These are phyloP conservation scores for Kodamaea jinghongensis DNA, from an alignment of 805 yeast species.

Conservation along the genomic window DNA sequence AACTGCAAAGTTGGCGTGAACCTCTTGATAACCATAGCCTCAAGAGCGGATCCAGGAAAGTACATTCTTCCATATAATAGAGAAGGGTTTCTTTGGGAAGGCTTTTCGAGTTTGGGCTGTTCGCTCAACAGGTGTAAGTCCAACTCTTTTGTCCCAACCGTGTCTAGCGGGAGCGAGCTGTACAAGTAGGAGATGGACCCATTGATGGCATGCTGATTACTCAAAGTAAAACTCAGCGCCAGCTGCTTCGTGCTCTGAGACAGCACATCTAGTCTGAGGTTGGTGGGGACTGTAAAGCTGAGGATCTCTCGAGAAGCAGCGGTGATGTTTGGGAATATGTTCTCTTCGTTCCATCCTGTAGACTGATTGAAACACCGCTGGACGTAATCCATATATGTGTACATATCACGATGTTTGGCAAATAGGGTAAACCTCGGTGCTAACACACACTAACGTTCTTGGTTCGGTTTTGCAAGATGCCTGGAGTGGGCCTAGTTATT, in stretches of 20 bases:
- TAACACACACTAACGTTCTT: too few relatives aligned
- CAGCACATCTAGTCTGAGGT: slow-evolving; percentile 62
- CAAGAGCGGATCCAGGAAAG: slow-evolving; percentile 82
- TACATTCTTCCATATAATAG: slow-evolving; percentile 83
- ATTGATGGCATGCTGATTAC: slow-evolving; percentile 60
- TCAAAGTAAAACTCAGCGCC: slow-evolving; percentile 69
- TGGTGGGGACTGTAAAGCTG: slow-evolving; percentile 71
- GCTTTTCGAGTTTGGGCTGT: too few relatives aligned
- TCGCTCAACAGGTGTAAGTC: slow-evolving; percentile 49
- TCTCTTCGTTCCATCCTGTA: slow-evolving; percentile 78
- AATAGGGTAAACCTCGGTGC: too few relatives aligned
- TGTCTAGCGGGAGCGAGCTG: slow-evolving; percentile 57
- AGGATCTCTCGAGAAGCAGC: slow-evolving; percentile 69
- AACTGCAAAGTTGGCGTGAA: slow-evolving; percentile 60
- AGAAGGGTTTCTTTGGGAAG: slow-evolving; percentile 17
- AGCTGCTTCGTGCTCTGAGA: slow-evolving; percentile 67
- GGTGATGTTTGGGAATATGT: slow-evolving; percentile 70
- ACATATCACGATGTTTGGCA: slow-evolving; percentile 42
- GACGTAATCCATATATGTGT: slow-evolving; percentile 83
- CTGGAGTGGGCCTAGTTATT: too few relatives aligned
- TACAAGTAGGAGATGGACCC: slow-evolving; percentile 85
- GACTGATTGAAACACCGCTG: slow-evolving; percentile 65
- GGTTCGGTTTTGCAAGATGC: too few relatives aligned
- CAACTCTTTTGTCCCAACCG: slow-evolving; percentile 50
- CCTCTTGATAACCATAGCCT: slow-evolving; percentile 78